Conservation (phyloP, 73 alveolate genomes). For the Symbiodinium natans region DNA sequence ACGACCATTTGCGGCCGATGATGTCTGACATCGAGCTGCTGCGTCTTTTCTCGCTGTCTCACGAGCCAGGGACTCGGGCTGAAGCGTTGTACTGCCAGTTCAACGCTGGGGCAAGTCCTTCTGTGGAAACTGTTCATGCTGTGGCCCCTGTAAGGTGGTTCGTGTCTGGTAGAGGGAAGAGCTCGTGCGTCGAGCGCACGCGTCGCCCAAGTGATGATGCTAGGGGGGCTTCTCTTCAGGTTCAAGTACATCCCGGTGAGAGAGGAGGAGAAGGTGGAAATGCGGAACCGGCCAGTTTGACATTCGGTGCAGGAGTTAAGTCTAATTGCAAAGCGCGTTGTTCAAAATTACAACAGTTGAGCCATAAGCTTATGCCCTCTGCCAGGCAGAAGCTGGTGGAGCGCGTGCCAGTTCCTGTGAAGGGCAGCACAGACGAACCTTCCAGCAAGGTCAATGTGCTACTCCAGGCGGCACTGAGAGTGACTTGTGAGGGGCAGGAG, state of each 20-base stretch:
- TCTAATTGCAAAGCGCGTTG: neutral
- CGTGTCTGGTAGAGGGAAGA: too few species aligned
- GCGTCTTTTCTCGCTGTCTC: conserved; percentile 98
- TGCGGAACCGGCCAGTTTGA: conserved; percentile 43
- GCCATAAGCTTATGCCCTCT: too few species aligned
- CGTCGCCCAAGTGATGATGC: too few species aligned
- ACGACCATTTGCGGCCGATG: conserved; percentile 98
- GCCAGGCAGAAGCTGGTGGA: conserved; percentile 96
- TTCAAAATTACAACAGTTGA: too few species aligned
- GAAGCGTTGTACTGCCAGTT: neutral
- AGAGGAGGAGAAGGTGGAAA: conserved; percentile 99
- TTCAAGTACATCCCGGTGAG: conserved; percentile 99
- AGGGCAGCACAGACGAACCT: conserved; percentile 99
- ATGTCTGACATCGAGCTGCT: conserved; percentile 99
- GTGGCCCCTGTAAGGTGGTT: too few species aligned
- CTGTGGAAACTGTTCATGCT: too few species aligned
- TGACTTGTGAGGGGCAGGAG: too few species aligned
- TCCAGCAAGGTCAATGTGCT: conserved; percentile 99
- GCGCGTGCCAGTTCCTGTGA: conserved; percentile 99
- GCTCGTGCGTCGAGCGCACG: too few species aligned
- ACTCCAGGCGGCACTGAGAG: conserved; percentile 95
- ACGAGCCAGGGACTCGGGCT: conserved; percentile 13
- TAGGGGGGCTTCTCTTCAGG: conserved; percentile 49
- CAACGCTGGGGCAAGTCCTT: too few species aligned
- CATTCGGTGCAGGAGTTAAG: too few species aligned